Percentiles rank a stretch among this genome's conserved stretches.
Conservation (phyloP, 2,329 filamentous ascomycete species). For the Hypomyces rosellus region DNA sequence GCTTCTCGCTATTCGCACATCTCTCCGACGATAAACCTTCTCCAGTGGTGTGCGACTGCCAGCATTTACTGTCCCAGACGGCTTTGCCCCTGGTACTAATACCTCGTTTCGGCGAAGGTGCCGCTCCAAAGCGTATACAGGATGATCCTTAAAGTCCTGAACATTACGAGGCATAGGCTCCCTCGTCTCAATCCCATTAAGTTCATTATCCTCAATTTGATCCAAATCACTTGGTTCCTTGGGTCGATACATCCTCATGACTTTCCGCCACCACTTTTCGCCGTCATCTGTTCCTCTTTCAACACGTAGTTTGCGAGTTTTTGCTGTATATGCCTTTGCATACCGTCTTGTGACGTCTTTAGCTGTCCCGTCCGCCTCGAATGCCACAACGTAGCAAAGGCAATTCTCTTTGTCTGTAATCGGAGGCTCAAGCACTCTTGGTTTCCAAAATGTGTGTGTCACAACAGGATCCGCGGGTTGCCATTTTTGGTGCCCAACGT, state of each 20-base stretch:
- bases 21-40: constrained; percentile 71
- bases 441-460: constrained; percentile 68
- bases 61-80: constrained; percentile 70
- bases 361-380: constrained; percentile 71
- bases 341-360: constrained; percentile 87
- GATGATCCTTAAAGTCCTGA: constrained; percentile 81
- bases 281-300: constrained; percentile 51
- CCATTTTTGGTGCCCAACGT: constrained; percentile 85
- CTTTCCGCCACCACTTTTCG: constrained; percentile 47
- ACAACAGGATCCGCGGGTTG: constrained; percentile 80
- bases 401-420: constrained; percentile 68
- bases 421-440: constrained; percentile 74
- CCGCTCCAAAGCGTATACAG: constrained; percentile 74
- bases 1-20: constrained; percentile 72
- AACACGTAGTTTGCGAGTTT: constrained; percentile 75
- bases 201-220: constrained; percentile 73
- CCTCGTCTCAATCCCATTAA: constrained; percentile 61
- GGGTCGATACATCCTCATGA: constrained; percentile 42
- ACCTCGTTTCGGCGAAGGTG: constrained; percentile 82
- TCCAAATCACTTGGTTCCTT: constrained; percentile 56
- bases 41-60: constrained; percentile 61
- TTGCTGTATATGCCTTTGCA: constrained; percentile 80
- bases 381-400: constrained; percentile 78
- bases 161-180: constrained; percentile 86
- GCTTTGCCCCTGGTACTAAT: constrained; percentile 60